Evolutionary conservation across 495 filamentous ascomycete species (phyloP).

Genomic region (Neurospora hispaniola): DNA sequence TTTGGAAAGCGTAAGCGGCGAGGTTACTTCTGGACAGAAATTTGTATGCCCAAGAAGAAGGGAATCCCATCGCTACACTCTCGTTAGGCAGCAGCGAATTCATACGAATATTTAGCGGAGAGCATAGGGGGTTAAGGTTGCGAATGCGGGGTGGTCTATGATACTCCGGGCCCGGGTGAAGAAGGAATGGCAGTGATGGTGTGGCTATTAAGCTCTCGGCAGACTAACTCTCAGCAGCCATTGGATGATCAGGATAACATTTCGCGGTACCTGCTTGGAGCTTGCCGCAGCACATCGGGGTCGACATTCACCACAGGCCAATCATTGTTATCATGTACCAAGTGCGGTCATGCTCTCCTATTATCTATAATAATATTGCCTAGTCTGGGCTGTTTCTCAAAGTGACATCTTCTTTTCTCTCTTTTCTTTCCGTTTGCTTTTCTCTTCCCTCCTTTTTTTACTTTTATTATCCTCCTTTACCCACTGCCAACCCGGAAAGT

Average conservation of each 20-base stretch:
- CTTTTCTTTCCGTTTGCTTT: slow-evolving; percentile 1
- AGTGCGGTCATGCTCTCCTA: not conserved
- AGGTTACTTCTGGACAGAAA: not conserved
- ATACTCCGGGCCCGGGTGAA: not conserved
- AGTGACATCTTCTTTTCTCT: not conserved
- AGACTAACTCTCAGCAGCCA: not conserved
- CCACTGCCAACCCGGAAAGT: not conserved
- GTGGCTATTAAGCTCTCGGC: not conserved
- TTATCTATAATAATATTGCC: not conserved
- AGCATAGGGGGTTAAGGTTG: not conserved
- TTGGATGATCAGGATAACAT: not conserved
- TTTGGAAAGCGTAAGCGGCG: not conserved
- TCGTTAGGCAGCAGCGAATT: not conserved
- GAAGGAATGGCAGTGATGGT: not conserved
- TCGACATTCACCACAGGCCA: not conserved
- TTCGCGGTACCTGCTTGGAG: not conserved
- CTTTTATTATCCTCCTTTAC: not conserved
- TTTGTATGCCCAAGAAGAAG: not conserved
- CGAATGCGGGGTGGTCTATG: not conserved
- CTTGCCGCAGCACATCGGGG: not conserved
- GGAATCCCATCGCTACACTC: not conserved
- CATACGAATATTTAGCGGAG: not conserved
- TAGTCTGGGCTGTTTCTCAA: not conserved
- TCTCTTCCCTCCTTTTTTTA: not conserved
- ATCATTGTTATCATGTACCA: not conserved